Conservation (phyloP, 116 monocot genomes). For the Posidonia oceanica region DNA sequence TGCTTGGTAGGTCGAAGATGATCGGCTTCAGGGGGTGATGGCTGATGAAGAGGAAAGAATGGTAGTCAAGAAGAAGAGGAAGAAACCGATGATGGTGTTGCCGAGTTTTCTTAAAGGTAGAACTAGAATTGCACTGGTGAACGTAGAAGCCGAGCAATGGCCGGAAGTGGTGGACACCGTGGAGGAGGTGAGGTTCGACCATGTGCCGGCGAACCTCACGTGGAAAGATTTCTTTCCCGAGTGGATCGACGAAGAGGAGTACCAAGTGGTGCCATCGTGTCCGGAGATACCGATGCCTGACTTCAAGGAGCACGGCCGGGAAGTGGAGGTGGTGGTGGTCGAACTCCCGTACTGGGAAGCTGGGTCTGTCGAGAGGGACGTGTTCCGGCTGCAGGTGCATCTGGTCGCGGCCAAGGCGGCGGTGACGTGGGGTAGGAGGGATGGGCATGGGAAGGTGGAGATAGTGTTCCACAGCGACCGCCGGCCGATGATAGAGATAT, state of each 20-base stretch:
- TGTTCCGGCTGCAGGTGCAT: slow-evolving; percentile 58
- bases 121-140: background rate
- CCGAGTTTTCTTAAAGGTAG: background rate
- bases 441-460: background rate
- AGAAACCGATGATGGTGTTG: background rate
- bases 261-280: slow-evolving; percentile 38
- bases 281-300: slow-evolving; percentile 76
- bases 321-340: slow-evolving; percentile 52
- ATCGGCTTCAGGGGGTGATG: background rate
- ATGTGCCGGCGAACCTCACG: slow-evolving; percentile 16
- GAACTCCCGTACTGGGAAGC: slow-evolving; percentile 30
- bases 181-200: slow-evolving; percentile 22
- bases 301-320: slow-evolving; percentile 10
- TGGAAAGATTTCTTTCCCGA: slow-evolving; percentile 66
- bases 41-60: background rate
- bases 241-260: slow-evolving; percentile 72
- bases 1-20: background rate
- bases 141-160: slow-evolving; percentile 1
- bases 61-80: background rate
- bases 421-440: slow-evolving; percentile 29
- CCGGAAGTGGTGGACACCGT: background rate
- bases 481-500: slow-evolving; percentile 73
- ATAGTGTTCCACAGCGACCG: slow-evolving; percentile 33
- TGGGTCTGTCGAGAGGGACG: slow-evolving; percentile 30
- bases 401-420: slow-evolving; percentile 49